A percentile compares a stretch with the other conserved stretches of the same genome.
Evolutionary conservation across 176 grass and related monocot species (phyloP).

Genomic region (Juncus effusus): DNA sequence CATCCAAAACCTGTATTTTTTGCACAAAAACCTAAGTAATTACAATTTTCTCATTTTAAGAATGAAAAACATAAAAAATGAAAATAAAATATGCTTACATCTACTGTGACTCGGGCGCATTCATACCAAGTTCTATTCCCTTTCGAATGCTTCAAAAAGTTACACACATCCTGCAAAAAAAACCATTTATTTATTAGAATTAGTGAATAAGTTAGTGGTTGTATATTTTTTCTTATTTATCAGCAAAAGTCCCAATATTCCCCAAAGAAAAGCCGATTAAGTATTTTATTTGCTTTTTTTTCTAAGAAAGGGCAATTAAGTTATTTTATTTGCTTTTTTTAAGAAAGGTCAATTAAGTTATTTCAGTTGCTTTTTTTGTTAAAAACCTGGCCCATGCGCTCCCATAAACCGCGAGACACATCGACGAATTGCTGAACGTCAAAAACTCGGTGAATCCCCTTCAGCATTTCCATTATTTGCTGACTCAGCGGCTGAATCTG

Average conservation of each 20-base stretch:
- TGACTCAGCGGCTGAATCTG: slow-evolving; percentile 87
- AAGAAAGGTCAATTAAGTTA: too few relatives aligned
- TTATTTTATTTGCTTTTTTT: too few relatives aligned
- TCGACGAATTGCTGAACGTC: slow-evolving; percentile 82
- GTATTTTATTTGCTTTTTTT: too few relatives aligned
- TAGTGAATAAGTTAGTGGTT: too few relatives aligned
- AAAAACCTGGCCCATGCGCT: slow-evolving; percentile 85
- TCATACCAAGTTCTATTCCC: slow-evolving; percentile 93
- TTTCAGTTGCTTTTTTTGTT: not conserved
- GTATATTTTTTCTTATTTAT: too few relatives aligned
- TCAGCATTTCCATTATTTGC: slow-evolving; percentile 65
- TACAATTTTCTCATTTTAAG: too few relatives aligned
- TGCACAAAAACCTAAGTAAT: too few relatives aligned
- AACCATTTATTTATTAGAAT: slow-evolving; percentile 12
- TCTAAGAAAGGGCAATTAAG: too few relatives aligned
- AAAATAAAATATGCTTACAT: slow-evolving; percentile 38
- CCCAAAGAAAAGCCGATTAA: too few relatives aligned
- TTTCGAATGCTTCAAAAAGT: slow-evolving; percentile 84
- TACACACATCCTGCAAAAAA: slow-evolving; percentile 68
- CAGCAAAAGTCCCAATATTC: too few relatives aligned
- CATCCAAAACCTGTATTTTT: slow-evolving; percentile 66
- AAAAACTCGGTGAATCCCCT: slow-evolving; percentile 66
- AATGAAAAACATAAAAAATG: not conserved
- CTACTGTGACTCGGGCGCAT: slow-evolving; percentile 69
- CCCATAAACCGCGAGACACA: slow-evolving; percentile 87